Conservation (phyloP, 208 protist species). For the Acanthamoeba sp. region DNA sequence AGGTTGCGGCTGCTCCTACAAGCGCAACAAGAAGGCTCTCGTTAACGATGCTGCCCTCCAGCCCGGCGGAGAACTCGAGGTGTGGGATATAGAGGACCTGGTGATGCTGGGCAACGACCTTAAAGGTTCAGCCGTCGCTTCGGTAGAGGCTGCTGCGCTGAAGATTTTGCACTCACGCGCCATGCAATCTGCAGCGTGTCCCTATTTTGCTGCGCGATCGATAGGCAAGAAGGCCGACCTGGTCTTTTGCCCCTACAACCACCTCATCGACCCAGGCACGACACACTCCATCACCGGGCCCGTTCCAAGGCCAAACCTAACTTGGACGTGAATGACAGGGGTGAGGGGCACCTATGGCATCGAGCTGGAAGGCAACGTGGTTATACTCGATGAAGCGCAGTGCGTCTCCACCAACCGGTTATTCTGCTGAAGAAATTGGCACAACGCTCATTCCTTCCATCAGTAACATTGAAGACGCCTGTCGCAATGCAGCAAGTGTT, state of each 20-base stretch:
- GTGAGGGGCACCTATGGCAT: constrained; percentile 58
- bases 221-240: constrained; percentile 69
- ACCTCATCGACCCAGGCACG: constrained; percentile 61
- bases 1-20: constrained; percentile 30
- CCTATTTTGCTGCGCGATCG: constrained; percentile 56
- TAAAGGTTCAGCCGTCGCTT: not conserved
- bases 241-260: constrained; percentile 75
- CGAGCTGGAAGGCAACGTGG: constrained; percentile 56
- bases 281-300: too few relatives aligned
- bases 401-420: not conserved
- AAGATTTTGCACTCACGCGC: not conserved
- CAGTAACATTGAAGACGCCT: constrained; percentile 83
- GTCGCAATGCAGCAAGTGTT: constrained; percentile 48
- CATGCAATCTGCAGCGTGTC: not conserved
- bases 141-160: not conserved
- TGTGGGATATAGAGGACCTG: constrained; percentile 75
- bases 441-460: too few relatives aligned
- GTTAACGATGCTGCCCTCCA: constrained; percentile 25
- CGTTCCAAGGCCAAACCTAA: too few relatives aligned
- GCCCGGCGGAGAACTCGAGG: constrained; percentile 45
- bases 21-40: constrained; percentile 53
- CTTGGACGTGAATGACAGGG: not conserved
- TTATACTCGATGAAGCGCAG: constrained; percentile 74
- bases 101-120: constrained; percentile 56
- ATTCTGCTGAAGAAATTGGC: too few relatives aligned